Percentiles rank a stretch among this genome's conserved stretches.
phyloP scores from a whole-genome alignment of 768 basidiomycete genomes.

The Kwoniella botswanensis region DNA sequence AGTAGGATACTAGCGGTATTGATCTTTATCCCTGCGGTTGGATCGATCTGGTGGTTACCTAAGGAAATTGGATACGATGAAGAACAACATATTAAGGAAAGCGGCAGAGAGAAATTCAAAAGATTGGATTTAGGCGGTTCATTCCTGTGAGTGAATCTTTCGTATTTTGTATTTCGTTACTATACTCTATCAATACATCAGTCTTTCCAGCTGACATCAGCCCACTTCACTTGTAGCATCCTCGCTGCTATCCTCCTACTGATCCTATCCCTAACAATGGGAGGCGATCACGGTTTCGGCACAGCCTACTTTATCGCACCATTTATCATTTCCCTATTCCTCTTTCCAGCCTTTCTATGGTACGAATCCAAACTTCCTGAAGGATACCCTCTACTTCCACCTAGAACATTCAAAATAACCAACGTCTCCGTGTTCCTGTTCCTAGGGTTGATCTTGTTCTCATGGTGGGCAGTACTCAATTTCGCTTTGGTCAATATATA shows the following conservation, averaged over 20 bases:
- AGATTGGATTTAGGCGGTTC: slow-evolving; percentile 26
- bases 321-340: slow-evolving; percentile 39
- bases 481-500: slow-evolving; percentile 14
- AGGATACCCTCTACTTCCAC: slow-evolving; percentile 40
- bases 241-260: slow-evolving; percentile 44
- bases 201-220: slow-evolving; percentile 31
- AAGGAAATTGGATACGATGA: not conserved
- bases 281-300: slow-evolving; percentile 43
- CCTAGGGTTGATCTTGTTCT: slow-evolving; percentile 36
- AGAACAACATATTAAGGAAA: not conserved
- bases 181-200: not conserved
- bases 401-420: slow-evolving; percentile 41
- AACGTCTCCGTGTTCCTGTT: slow-evolving; percentile 47
- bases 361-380: slow-evolving; percentile 33
- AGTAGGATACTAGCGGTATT: slow-evolving; percentile 35
- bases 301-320: slow-evolving; percentile 43
- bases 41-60: slow-evolving; percentile 31
- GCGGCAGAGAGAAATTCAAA: slow-evolving; percentile 12
- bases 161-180: too few species aligned
- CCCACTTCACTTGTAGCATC: slow-evolving; percentile 11
- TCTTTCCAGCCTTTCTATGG: slow-evolving; percentile 41
- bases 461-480: slow-evolving; percentile 34
- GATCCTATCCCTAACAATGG: slow-evolving; percentile 50
- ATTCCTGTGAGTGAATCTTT: slow-evolving; percentile 17
- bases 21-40: not conserved